Base-by-base conservation (phyloP, 2,329 filamentous ascomycete species). In the Neonectria hederae region DNA sequence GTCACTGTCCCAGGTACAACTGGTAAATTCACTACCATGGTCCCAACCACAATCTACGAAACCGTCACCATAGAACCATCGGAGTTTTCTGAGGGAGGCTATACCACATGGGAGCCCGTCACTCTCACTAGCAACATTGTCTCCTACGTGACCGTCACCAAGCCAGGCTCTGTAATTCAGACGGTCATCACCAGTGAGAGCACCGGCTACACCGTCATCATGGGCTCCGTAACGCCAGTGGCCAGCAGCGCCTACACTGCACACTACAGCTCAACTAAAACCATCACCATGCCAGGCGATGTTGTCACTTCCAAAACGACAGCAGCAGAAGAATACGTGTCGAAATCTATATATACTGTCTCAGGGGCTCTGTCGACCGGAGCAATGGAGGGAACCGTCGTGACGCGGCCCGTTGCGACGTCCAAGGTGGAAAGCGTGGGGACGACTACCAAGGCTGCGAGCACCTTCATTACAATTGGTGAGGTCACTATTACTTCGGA, bases 401-500 rank as follows among this genome's bases (percentile, higher is more conserved):
- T 65, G 3, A 70, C 72, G 0, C 54, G 61, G 13, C 57, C 63
- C 4, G 28, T 68, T 1, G 60, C 53, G 2, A 72, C 65, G 14
- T 46, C 51, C 13, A 57, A 43, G 3, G 60, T 67, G 7, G 26
- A 62, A 17, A 69, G 62, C 10, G 64, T 67, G 9, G 71, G 71
- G 28, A 66, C 70, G 22, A 72, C 69, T 14, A 74, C 72, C 6
- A 66, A 69, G 10, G 65, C 65, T 4, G 60, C 72, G 1, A 74
- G 62, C 5, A 73, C 69, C 5, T 74, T 72, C 26, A 69, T 74
- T 35, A 66, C 63, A 10, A 68, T 72, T 17, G 72, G 71, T 2
- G 63, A 63, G 54, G 69, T 72, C 43, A 74, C 72, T 0, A 68
- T 74, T n/a, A 74, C 70, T 0, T 70, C 68, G 19, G 55, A 67